These are phyloP conservation scores for Antrodiella citrinella DNA, from an alignment of 768 basidiomycete genomes.

Conservation along the genomic window DNA sequence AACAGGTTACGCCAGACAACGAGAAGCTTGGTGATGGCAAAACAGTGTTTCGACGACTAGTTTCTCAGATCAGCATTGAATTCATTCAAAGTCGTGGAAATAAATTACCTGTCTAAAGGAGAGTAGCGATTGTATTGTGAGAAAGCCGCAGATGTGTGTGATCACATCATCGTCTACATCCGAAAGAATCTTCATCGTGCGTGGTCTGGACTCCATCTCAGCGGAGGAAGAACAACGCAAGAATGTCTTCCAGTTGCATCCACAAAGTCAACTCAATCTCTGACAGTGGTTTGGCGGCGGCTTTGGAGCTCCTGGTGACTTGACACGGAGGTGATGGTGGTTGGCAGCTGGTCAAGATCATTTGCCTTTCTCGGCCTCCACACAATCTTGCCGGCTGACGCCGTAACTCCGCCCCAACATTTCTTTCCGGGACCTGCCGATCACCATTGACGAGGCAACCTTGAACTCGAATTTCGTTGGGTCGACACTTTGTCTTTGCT, in stretches of 20 bases:
- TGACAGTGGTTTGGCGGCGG: neutral
- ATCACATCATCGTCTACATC: slow-evolving; percentile 31
- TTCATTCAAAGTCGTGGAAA: neutral
- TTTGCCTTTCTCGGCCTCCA: no score
- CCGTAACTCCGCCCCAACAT: neutral
- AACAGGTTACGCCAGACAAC: slow-evolving; percentile 53
- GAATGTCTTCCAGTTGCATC: neutral
- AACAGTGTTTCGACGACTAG: slow-evolving; percentile 39
- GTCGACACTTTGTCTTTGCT: neutral
- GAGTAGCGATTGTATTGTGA: slow-evolving; percentile 25
- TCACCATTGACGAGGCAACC: neutral
- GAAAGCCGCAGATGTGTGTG: slow-evolving; percentile 26
- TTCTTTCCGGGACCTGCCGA: neutral
- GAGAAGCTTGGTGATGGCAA: slow-evolving; percentile 35
- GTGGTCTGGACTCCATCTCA: no score
- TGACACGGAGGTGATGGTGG: neutral
- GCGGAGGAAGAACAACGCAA: neutral
- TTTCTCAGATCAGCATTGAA: slow-evolving; percentile 22
- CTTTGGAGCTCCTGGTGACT: neutral
- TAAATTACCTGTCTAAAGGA: slow-evolving; percentile 36
- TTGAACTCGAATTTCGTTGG: no score
- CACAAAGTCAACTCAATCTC: neutral
- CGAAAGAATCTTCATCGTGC: neutral
- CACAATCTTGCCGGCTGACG: neutral
- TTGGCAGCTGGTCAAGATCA: neutral